A percentile compares a stretch with the other conserved stretches of the same genome.
Evolutionary conservation across 2,329 filamentous ascomycete genomes (phyloP).

Genomic region (Sphaerulina musiva): DNA sequence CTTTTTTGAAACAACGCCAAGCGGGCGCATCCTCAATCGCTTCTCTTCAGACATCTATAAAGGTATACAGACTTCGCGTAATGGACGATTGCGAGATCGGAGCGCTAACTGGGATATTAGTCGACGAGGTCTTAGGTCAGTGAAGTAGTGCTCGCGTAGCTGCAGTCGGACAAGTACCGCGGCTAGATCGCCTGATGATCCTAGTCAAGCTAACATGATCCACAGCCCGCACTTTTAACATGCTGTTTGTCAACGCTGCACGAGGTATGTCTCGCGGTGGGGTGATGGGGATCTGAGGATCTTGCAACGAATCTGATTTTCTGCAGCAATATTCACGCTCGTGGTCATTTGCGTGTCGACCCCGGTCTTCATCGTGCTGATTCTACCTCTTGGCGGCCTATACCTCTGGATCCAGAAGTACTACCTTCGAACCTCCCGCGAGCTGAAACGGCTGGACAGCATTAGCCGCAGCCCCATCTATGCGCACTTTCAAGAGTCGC

Average conservation of each 20-base stretch:
- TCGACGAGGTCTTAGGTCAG: slow-evolving; percentile 58
- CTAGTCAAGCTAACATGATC: slow-evolving; percentile 6
- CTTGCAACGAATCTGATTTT: slow-evolving; percentile 9
- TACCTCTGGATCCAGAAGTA: slow-evolving; percentile 96
- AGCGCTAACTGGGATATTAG: slow-evolving; percentile 29
- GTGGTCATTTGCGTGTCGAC: slow-evolving; percentile 75
- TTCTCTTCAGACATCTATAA: slow-evolving; percentile 61
- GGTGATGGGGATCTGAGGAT: slow-evolving; percentile 7
- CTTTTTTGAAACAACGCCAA: slow-evolving; percentile 96
- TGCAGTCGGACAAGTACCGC: slow-evolving; percentile 22
- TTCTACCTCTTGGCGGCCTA: slow-evolving; percentile 70
- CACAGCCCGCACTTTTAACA: slow-evolving; percentile 76
- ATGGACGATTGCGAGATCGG: background rate
- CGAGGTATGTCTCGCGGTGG: slow-evolving; percentile 38
- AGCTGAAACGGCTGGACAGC: slow-evolving; percentile 92
- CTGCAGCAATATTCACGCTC: slow-evolving; percentile 65
- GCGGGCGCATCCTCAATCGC: slow-evolving; percentile 90
- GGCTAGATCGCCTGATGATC: background rate
- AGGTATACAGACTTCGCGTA: slow-evolving; percentile 6
- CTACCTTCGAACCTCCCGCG: slow-evolving; percentile 90
- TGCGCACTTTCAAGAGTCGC: slow-evolving; percentile 95
- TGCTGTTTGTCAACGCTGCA: slow-evolving; percentile 55
- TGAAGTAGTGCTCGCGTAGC: slow-evolving; percentile 60
- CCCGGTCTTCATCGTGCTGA: slow-evolving; percentile 71
- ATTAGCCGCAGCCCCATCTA: slow-evolving; percentile 94